Evolutionary conservation across 495 filamentous ascomycete genomes (phyloP).

Genomic region (Lineolata rhizophorae): DNA sequence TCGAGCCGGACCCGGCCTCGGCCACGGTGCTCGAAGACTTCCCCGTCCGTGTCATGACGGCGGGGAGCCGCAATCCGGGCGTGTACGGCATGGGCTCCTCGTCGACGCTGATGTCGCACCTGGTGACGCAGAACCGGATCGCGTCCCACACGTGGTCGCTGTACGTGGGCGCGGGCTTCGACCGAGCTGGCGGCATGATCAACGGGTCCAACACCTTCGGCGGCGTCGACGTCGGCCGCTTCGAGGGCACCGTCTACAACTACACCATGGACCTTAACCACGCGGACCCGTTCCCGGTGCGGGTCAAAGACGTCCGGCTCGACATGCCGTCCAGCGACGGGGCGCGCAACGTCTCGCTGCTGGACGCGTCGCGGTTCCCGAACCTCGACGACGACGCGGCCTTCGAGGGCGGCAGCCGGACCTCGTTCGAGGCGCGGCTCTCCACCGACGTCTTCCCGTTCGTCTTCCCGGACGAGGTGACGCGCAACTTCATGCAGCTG

Average conservation of each 20-base stretch:
- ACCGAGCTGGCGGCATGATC: slow-evolving; percentile 10
- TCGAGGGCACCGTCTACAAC: slow-evolving; percentile 7
- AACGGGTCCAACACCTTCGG: slow-evolving; percentile 14
- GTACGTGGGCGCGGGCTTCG: slow-evolving; percentile 12
- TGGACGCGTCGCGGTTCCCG: slow-evolving; percentile 11
- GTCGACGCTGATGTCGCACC: slow-evolving; percentile 12
- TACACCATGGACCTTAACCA: slow-evolving; percentile 8
- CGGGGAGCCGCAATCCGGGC: slow-evolving; percentile 7
- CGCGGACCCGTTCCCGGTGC: slow-evolving; percentile 9
- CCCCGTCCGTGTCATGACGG: slow-evolving; percentile 9
- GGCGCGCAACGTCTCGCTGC: slow-evolving; percentile 10
- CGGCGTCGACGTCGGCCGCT: slow-evolving; percentile 16
- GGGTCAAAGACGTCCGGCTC: slow-evolving; percentile 14
- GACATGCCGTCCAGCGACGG: slow-evolving; percentile 6
- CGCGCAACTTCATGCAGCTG: slow-evolving; percentile 14
- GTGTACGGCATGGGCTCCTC: slow-evolving; percentile 12
- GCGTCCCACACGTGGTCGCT: slow-evolving; percentile 14
- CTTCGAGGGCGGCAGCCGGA: background rate
- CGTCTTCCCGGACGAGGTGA: slow-evolving; percentile 13
- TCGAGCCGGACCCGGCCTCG: slow-evolving; percentile 12
- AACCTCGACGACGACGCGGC: slow-evolving; percentile 2
- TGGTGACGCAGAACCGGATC: slow-evolving; percentile 9
- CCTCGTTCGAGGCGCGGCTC: slow-evolving; percentile 12
- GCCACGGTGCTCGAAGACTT: slow-evolving; percentile 9
- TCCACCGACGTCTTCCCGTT: slow-evolving; percentile 16